Conservation (phyloP, 169 alveolate genomes). For the Cryptosporidium ubiquitum region DNA sequence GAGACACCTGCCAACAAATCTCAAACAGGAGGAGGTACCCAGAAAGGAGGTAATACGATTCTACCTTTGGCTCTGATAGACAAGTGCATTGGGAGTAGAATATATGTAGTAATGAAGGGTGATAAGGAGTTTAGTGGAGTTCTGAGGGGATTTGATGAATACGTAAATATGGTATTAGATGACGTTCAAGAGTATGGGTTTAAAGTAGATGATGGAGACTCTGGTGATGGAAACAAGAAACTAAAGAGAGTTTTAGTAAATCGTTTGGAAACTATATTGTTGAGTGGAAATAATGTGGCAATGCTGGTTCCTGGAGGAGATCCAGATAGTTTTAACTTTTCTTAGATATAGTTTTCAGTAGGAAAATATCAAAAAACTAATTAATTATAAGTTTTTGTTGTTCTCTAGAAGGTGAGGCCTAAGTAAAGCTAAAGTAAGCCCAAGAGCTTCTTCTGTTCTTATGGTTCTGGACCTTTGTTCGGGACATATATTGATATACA, state of each 20-base stretch:
- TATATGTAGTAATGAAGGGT: constrained; percentile 90
- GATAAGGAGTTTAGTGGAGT: constrained; percentile 89
- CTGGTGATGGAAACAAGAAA: constrained; percentile 78
- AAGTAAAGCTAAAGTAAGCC: constrained; percentile 83
- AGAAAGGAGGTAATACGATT: constrained; percentile 80
- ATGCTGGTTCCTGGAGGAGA: constrained; percentile 88
- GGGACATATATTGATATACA: constrained; percentile 90
- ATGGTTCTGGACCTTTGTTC: constrained; percentile 94
- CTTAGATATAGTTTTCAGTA: background rate
- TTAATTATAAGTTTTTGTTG: constrained; percentile 28
- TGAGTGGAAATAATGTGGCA: constrained; percentile 87
- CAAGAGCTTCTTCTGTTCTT: constrained; percentile 96
- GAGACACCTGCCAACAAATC: constrained; percentile 4
- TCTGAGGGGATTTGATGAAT: constrained; percentile 93
- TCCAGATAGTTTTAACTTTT: constrained; percentile 76
- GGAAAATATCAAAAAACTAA: background rate
- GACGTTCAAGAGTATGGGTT: constrained; percentile 88
- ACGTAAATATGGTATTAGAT: constrained; percentile 92
- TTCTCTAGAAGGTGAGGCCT: constrained; percentile 69
- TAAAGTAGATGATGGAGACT: constrained; percentile 38
- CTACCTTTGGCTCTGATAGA: constrained; percentile 93
- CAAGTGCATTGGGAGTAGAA: constrained; percentile 92
- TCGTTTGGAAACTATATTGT: constrained; percentile 82
- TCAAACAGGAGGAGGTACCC: constrained; percentile 11
- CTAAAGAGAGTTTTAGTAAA: constrained; percentile 76